Percentiles rank a stretch among this genome's conserved stretches.
These are phyloP conservation scores for Schizopora paradoxa DNA, from an alignment of 1,284 basidiomycete species.

Conservation along the genomic window DNA sequence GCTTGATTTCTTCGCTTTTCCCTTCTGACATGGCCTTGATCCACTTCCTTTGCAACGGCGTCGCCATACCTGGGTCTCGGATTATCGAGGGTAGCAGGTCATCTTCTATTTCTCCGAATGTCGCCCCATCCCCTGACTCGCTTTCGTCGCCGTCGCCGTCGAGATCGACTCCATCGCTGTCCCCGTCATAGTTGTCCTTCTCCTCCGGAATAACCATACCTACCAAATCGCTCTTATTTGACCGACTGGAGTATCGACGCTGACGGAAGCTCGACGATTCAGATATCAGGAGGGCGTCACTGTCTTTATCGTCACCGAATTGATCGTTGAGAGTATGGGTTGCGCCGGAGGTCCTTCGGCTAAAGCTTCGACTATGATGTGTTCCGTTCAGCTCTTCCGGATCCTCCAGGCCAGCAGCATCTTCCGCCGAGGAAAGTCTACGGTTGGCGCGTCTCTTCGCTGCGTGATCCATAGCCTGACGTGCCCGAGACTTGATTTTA, in stretches of 20 bases:
- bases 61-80: constrained; percentile 77
- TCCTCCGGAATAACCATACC: constrained; percentile 21
- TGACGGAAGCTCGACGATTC: neutral
- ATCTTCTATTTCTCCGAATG: constrained; percentile 46
- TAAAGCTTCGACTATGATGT: too few species aligned
- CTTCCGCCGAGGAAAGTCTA: too few species aligned
- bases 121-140: constrained; percentile 43
- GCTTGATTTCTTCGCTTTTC: constrained; percentile 57
- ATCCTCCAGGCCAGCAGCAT: too few species aligned
- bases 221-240: neutral
- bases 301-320: neutral
- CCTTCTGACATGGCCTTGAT: constrained; percentile 78
- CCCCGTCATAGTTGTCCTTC: constrained; percentile 28
- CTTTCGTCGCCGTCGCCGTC: constrained; percentile 23
- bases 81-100: constrained; percentile 64
- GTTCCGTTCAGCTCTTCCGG: too few species aligned
- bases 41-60: constrained; percentile 71
- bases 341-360: too few species aligned
- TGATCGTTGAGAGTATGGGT: neutral
- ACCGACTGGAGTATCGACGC: too few species aligned
- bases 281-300: neutral
- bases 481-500: constrained; percentile 67
- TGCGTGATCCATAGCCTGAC: constrained; percentile 36
- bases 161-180: constrained; percentile 6
- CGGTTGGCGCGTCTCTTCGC: constrained; percentile 21